Percentiles rank a stretch among this genome's conserved stretches.
Evolutionary conservation across 495 filamentous ascomycete species (phyloP).

Genomic region (Beverwykella pulmonaria): DNA sequence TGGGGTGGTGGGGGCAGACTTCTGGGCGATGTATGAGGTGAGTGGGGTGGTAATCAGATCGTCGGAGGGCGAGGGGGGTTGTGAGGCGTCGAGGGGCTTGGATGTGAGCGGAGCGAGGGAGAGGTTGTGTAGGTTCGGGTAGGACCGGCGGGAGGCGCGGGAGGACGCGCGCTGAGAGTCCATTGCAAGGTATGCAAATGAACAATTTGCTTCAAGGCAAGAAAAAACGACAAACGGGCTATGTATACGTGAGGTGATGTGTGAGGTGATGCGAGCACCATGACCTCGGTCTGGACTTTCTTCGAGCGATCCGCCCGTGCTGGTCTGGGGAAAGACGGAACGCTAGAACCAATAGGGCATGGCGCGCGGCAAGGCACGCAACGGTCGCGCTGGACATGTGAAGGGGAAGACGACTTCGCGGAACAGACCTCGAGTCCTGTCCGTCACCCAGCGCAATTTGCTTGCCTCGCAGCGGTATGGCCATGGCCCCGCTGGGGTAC

Average conservation of each 20-base stretch:
- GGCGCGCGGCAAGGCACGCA: too few species aligned
- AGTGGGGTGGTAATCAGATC: conserved; percentile 7
- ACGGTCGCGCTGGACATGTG: background rate
- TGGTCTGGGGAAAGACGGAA: background rate
- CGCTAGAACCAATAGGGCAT: background rate
- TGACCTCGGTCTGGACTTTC: conserved; percentile 4
- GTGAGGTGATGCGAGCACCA: background rate
- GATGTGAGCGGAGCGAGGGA: conserved; percentile 47
- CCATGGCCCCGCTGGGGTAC: background rate
- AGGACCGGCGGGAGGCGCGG: conserved; percentile 41
- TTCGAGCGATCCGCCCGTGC: background rate
- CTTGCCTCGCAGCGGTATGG: background rate
- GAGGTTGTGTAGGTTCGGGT: conserved; percentile 48
- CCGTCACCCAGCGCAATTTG: background rate
- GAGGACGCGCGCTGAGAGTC: conserved; percentile 32
- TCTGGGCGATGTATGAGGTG: conserved; percentile 47
- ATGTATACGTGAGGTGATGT: background rate
- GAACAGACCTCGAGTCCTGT: background rate
- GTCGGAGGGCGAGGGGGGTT: conserved; percentile 29
- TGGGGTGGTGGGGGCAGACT: conserved; percentile 46
- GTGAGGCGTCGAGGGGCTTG: conserved; percentile 36
- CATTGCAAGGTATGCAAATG: conserved; percentile 8
- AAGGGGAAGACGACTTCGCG: background rate
- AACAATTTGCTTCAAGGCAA: background rate
- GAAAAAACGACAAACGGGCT: background rate